Base-by-base conservation (phyloP, 805 yeast genomes). In the Teunomyces funiuensis region DNA sequence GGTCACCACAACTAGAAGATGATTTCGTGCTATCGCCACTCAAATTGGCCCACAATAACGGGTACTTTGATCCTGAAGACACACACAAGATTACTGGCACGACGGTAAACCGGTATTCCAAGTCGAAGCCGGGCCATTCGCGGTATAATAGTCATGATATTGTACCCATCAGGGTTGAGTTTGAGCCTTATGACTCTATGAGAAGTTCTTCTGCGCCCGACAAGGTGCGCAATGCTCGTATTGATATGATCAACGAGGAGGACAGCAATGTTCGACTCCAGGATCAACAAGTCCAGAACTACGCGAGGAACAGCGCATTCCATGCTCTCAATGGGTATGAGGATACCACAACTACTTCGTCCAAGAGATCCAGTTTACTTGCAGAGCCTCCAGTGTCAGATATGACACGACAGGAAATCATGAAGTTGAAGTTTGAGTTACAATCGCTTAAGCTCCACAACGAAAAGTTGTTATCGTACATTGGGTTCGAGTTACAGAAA, bases 401-500 rank as follows among this genome's bases (percentile, higher is more conserved):
- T 33, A 48, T 59, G 37, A 61, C 69, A 17, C 60, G 68, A 26
- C 78, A 75, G 51, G 81, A 77, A 46, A 65, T 76, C 48, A 72
- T 70, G 54, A 75, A 70, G 50, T 62, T 77, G 49, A 69, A 70
- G 45, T 78, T 78, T 54, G 81, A 77, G 54, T 59, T 77, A 37
- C 77, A 74, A 53, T 75, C 81, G 7, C 58, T 78, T 45, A 70
- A 73, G 47, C 56, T 77, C 40, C 82, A 78, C 52, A 77, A 77
- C 53, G 83, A 78, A 42, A 77, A 78, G 51, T 61, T 78, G 27
- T 63, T 76, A 42, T 75, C 81, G 27, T 78, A 76, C 51, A 78
- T 78, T 54, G 82, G 82, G 7, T 78, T 76, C 46, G 73, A 77
- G 45, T 60, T 76, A 36, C 82, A 78, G 50, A 73, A 75, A 44